Percentiles rank a stretch among this genome's conserved stretches.
Conservation (phyloP, 306 rosid species). For the Cucurbita argyrosperma region DNA sequence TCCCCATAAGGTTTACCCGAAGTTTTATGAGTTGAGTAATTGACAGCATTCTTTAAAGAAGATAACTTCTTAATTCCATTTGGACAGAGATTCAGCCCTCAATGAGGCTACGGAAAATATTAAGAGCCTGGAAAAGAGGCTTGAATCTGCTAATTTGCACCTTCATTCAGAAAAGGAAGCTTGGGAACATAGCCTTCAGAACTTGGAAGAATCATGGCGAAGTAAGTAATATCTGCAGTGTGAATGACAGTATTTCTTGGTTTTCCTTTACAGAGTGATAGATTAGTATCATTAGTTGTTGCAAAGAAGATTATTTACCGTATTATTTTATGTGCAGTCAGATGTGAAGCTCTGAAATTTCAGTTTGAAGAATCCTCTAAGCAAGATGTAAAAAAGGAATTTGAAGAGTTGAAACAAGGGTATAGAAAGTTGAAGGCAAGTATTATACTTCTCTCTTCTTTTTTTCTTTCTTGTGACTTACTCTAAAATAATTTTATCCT, state of each 20-base stretch:
- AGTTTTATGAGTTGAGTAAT: neutral
- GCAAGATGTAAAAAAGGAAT: constrained; percentile 51
- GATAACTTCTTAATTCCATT: constrained; percentile 17
- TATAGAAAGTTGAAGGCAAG: constrained; percentile 69
- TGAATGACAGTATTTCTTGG: constrained; percentile 7
- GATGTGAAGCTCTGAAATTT: constrained; percentile 64
- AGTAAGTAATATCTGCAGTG: constrained; percentile 49
- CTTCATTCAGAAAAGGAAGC: constrained; percentile 70
- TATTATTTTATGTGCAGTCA: constrained; percentile 39
- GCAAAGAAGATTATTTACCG: constrained; percentile 4
- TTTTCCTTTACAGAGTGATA: neutral
- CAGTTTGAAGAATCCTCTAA: constrained; percentile 62
- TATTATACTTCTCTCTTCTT: constrained; percentile 10
- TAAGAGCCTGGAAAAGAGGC: constrained; percentile 58
- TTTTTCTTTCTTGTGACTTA: neutral
- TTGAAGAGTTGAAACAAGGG: constrained; percentile 61
- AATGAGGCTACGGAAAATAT: constrained; percentile 42
- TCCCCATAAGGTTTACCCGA: neutral
- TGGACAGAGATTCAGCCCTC: constrained; percentile 57
- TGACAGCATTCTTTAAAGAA: neutral
- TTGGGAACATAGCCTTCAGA: constrained; percentile 76
- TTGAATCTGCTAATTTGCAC: constrained; percentile 44
- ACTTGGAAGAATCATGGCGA: constrained; percentile 89
- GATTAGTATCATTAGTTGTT: neutral
- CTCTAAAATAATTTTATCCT: constrained; percentile 6